Evolutionary conservation across 23 red algal genomes (phyloP), one percentile per base, ranked within the genome.

Genomic region (Gracilaria vermiculophylla): DNA sequence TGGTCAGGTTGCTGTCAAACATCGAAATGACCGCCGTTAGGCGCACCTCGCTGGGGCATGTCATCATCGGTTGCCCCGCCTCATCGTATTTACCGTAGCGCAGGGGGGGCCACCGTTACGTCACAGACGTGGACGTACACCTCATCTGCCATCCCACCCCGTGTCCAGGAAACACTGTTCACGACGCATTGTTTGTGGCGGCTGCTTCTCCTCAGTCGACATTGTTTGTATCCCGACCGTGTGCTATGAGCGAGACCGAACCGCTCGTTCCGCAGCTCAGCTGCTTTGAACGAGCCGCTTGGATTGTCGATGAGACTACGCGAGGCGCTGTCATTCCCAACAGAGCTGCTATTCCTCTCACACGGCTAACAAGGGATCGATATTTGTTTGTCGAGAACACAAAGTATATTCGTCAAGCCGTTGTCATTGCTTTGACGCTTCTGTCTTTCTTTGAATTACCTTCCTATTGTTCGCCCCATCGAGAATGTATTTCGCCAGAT

Each of bases 241-340:
- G 40, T 40, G 20, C 42, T 19, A 73, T 73, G 67, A 73, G 67
- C 67, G 67, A 73, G 67, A 47, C 39, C 67, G 42, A 73, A 10
- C 67, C 42, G 67, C 67, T 73, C 23, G 39, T 73, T 1, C 33
- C 67, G 17, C 20, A 21, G 23, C 90, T 93, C 52, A 71, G 29
- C 15, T 49, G 65, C 40, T 62, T 72, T 67, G 90, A 83, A 55
- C 50, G 62, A 64, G 90, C 90, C 12, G 90, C 90, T 41, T 93
- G 90, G 90, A 85, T 93, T 51, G 60, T 93, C 47, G 90, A 93
- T 55, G 90, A 93, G 80, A 84, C 81, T 34, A 58, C 79, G 24
- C 90, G 90, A 52, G 90, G 90, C 66, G 48, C 54, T 40, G 28
- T 70, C 33, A 77, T 93, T 62, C 17, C 43, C 23, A 55, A 74